Conservation (phyloP, 1,284 basidiomycete species). For the Phylloboletellus chloephorus region DNA sequence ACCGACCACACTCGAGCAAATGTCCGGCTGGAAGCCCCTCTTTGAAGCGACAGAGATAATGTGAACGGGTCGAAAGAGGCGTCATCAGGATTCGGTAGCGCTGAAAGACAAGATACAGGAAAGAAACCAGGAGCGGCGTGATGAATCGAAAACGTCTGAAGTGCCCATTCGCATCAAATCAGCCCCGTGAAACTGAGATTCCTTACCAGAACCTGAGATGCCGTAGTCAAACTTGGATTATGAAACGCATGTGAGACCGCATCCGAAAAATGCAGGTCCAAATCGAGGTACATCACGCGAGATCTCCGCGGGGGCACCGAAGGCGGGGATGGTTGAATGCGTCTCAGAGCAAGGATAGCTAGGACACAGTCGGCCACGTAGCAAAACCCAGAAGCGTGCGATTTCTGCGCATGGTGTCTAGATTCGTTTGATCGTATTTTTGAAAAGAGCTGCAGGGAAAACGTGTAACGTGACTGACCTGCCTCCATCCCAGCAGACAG, state of each 20-base stretch:
- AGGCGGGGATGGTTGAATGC: constrained; percentile 19
- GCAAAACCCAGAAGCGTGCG: constrained; percentile 82
- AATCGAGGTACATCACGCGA: constrained; percentile 83
- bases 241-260: constrained; percentile 79
- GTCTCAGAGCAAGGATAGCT: constrained; percentile 61
- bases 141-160: constrained; percentile 78
- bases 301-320: constrained; percentile 38
- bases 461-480: constrained; percentile 39
- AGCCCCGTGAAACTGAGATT: neutral
- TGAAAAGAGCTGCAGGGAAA: neutral
- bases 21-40: constrained; percentile 60
- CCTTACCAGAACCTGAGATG: constrained; percentile 55
- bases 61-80: constrained; percentile 62
- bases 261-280: constrained; percentile 91
- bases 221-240: constrained; percentile 30
- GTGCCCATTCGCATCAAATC: neutral
- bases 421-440: neutral
- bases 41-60: constrained; percentile 66
- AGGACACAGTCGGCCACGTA: constrained; percentile 90
- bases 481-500: constrained; percentile 84
- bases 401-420: constrained; percentile 75
- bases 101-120: constrained; percentile 56
- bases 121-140: constrained; percentile 81
- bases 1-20: constrained; percentile 58
- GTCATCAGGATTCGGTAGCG: constrained; percentile 39